These are phyloP conservation scores for Lactarius vividus DNA, from an alignment of 768 basidiomycete genomes.

Conservation along the genomic window DNA sequence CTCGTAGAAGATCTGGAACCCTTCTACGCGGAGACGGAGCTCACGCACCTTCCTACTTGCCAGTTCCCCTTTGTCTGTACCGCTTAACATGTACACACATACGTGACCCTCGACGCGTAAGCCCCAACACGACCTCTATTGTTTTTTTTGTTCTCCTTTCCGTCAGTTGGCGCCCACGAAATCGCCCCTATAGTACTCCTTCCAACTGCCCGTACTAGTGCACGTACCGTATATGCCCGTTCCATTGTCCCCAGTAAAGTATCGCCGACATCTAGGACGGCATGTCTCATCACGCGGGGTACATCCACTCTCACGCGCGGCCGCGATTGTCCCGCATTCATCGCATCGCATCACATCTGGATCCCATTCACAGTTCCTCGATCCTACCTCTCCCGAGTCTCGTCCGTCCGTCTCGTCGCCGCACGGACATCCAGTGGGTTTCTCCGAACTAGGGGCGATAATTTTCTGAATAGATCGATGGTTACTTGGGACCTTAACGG, in stretches of 20 bases:
- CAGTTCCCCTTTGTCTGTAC: not conserved
- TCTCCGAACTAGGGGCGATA: not conserved
- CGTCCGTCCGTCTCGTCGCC: conserved; percentile 2
- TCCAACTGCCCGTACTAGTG: not conserved
- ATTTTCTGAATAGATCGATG: not conserved
- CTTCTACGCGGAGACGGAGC: conserved; percentile 15
- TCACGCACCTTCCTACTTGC: not conserved
- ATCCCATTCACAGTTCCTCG: not conserved
- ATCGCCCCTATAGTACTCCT: conserved; percentile 11
- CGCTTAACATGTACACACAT: not conserved
- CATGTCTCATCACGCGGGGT: not conserved
- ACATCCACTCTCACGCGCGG: not conserved
- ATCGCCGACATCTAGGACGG: not conserved
- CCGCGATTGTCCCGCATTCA: conserved; percentile 15
- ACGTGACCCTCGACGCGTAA: not conserved
- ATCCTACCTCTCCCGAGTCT: not conserved
- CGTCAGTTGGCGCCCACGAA: conserved; percentile 7
- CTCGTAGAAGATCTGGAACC: conserved; percentile 26
- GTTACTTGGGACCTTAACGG: not conserved
- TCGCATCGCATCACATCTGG: not conserved
- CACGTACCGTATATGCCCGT: not conserved
- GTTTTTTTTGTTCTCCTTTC: not conserved
- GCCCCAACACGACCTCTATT: conserved; percentile 9
- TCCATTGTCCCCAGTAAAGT: not conserved
- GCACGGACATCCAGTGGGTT: conserved; percentile 13